These are phyloP conservation scores for Sechiopsis laciniata DNA, from an alignment of 306 rosid genomes.

Conservation along the genomic window DNA sequence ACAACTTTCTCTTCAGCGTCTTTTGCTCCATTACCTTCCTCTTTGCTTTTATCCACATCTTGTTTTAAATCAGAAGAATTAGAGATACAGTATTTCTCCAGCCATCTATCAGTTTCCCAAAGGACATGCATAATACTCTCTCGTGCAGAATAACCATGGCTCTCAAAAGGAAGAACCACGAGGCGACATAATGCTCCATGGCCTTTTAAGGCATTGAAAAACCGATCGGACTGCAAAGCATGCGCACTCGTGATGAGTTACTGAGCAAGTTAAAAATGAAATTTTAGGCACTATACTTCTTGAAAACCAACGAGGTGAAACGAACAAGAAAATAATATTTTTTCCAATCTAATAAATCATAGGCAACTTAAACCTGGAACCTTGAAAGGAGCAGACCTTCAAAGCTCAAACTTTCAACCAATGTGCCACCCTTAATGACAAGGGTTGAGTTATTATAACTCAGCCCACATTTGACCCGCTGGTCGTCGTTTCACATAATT, in stretches of 20 bases:
- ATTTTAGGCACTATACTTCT: constrained; percentile 5
- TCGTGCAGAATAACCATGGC: constrained; percentile 87
- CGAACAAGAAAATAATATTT: too few relatives aligned
- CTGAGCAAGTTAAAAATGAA: constrained; percentile 17
- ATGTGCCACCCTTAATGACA: too few relatives aligned
- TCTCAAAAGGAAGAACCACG: constrained; percentile 83
- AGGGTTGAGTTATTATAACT: too few relatives aligned
- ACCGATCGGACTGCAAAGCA: constrained; percentile 82
- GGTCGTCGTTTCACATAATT: too few relatives aligned
- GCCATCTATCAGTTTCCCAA: constrained; percentile 99
- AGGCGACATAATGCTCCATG: constrained; percentile 95
- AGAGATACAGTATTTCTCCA: constrained; percentile 61
- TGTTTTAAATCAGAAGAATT: constrained; percentile 35
- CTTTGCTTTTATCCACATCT: constrained; percentile 36
- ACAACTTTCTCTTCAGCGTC: constrained; percentile 51
- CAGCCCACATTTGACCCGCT: too few relatives aligned
- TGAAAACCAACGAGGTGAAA: background rate
- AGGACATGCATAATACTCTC: constrained; percentile 99
- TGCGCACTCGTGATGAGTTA: constrained; percentile 22
- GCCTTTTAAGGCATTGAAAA: constrained; percentile 94
- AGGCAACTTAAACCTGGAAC: too few relatives aligned
- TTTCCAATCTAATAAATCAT: too few relatives aligned
- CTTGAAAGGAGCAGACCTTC: too few relatives aligned
- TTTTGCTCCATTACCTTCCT: constrained; percentile 32
- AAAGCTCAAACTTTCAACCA: too few relatives aligned